Evolutionary conservation across 148 eudicot species (phyloP).

Genomic region (Nepenthes gracilis): DNA sequence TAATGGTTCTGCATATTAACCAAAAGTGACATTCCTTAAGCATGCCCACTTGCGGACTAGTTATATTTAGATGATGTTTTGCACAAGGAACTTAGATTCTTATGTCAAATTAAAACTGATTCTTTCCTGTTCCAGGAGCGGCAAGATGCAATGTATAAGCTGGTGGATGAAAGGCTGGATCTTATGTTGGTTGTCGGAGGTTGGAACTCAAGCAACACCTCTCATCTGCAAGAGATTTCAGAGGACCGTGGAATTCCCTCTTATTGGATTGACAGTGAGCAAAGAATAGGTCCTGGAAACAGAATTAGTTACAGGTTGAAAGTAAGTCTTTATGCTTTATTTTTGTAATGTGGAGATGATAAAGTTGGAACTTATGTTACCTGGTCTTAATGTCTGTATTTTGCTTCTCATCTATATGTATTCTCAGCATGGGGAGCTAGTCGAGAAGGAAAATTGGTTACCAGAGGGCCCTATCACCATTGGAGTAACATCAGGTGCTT

Average conservation of each 20-base stretch:
- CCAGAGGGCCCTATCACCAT: conserved; percentile 86
- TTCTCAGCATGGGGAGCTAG: conserved; percentile 90
- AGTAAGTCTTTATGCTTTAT: conserved; percentile 24
- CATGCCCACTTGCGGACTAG: too few species aligned
- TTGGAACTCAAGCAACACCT: conserved; percentile 98
- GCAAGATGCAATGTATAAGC: conserved; percentile 96
- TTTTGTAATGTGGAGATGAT: neutral
- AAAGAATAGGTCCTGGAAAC: conserved; percentile 90
- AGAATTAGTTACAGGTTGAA: conserved; percentile 58
- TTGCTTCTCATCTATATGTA: neutral
- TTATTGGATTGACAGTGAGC: conserved; percentile 88
- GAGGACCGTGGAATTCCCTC: conserved; percentile 92
- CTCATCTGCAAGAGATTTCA: conserved; percentile 90
- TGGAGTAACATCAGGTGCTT: conserved; percentile 91
- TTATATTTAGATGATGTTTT: neutral
- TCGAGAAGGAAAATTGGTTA: conserved; percentile 80
- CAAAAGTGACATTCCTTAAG: too few species aligned
- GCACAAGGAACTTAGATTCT: neutral
- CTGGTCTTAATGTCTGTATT: neutral
- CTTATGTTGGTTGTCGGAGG: conserved; percentile 95
- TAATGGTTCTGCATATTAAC: too few species aligned
- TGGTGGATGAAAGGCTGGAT: conserved; percentile 70
- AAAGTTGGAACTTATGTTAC: neutral
- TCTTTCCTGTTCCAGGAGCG: conserved; percentile 50
- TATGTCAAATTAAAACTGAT: neutral